Evolutionary conservation across 495 filamentous ascomycete genomes (phyloP), one percentile per base, ranked within the genome.

Genomic region (Penicillium salamii): DNA sequence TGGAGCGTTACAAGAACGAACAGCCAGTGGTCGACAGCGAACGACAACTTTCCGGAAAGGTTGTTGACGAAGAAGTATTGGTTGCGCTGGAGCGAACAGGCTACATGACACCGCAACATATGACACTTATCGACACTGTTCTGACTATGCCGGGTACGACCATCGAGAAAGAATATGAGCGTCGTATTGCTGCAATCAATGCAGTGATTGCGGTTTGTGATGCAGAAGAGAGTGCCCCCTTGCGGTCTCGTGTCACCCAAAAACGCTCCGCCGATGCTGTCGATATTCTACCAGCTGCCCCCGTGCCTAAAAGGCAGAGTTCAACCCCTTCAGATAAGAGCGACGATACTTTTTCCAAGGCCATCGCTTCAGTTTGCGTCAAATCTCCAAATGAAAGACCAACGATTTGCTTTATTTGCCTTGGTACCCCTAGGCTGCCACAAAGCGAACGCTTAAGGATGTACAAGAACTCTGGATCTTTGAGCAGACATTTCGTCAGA

Each of bases 1-100:
- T 63, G 15, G 52, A 59, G 39, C 42, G 42, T 34, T 67, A 67
- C 46, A 65, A 66, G 35, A 65, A 66, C 20, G 46, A 69, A 29
- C 49, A 71, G 51, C 59, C 51, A 24, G 58, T 71, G 34, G 65
- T 67, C 35, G 54, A 71, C 42, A 57, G 48, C 18, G 42, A 68
- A 39, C 38, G 47, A 48, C 37, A 70, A 48, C 53, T 69, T 9
- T 45, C 62, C 23, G 59, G 65, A 45, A 60, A 58, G 34, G 17
- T 69, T 20, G 38, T 69, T 2, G 39, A 65, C 36, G 34, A 49
- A 31, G 38, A 65, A 44, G 61, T 59, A 5, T 58, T 45, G 26
- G 54, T 38, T 8, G 36, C 57, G 3, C 36, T 68, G 11, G 17
- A 66, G 41, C 20, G 38, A n/a, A 55, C 29, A 7, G 46, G 56